Conservation (phyloP, 2,329 filamentous ascomycete genomes). For the Lachnellula cervina region DNA sequence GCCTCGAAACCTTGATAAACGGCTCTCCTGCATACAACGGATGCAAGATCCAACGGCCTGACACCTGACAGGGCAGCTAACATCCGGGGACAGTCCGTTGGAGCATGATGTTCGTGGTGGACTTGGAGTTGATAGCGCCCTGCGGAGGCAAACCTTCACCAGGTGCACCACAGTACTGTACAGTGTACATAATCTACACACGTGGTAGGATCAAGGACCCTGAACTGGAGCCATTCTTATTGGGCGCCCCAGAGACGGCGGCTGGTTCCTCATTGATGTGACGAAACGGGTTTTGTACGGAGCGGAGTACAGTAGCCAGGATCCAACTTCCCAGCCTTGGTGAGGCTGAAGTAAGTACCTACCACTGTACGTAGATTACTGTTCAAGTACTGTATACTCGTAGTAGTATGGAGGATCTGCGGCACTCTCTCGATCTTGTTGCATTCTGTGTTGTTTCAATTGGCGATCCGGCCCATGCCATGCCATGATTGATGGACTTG, state of each 20-base stretch:
- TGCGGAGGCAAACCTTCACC: background rate
- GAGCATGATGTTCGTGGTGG: background rate
- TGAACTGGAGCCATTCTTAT: background rate
- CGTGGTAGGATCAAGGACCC: background rate
- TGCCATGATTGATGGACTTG: background rate
- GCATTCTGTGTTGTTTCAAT: conserved; percentile 13
- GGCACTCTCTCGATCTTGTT: background rate
- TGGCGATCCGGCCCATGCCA: conserved; percentile 13
- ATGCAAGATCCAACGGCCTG: conserved; percentile 2
- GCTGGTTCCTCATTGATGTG: background rate
- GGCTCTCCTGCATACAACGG: background rate
- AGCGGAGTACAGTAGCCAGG: no score
- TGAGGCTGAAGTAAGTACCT: conserved; percentile 14
- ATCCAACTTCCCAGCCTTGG: conserved; percentile 5
- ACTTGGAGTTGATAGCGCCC: background rate
- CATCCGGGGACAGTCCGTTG: background rate
- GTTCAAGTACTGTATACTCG: no score
- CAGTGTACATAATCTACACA: no score
- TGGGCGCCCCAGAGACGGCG: background rate
- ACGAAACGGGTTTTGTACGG: no score
- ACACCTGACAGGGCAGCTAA: conserved; percentile 4
- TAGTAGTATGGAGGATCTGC: conserved; percentile 4
- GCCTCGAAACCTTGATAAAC: background rate
- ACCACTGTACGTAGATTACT: background rate
- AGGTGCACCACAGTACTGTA: no score